Evolutionary conservation across 805 yeast species (phyloP).

Genomic region (Saccharomyces kudriavzevii): DNA sequence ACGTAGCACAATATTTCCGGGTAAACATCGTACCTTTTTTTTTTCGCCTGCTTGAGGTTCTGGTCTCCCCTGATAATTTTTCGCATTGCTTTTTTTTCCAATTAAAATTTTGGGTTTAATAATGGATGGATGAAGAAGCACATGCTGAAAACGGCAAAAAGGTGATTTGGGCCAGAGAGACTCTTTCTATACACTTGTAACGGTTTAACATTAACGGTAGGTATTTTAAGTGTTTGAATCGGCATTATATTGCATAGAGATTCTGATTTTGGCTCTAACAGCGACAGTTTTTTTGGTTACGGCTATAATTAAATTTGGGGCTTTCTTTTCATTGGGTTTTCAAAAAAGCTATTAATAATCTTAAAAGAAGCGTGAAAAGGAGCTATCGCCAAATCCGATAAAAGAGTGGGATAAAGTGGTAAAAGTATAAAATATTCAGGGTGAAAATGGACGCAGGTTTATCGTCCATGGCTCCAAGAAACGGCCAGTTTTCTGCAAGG

Average conservation of each 20-base stretch:
- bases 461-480: slow-evolving; percentile 14
- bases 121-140: background rate
- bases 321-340: background rate
- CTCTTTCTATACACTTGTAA: background rate
- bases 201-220: background rate
- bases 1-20: background rate
- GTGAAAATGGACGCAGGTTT: slow-evolving; percentile 34
- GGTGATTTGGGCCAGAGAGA: background rate
- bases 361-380: background rate
- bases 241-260: background rate
- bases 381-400: background rate
- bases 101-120: background rate
- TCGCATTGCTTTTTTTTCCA: background rate
- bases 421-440: no score
- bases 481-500: slow-evolving; percentile 7
- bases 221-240: background rate
- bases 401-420: background rate
- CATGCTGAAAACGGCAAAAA: background rate
- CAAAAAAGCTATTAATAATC: background rate
- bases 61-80: background rate
- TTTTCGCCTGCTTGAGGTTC: background rate
- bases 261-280: background rate
- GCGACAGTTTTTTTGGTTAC: background rate
- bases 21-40: background rate
- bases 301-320: background rate